Base-by-base conservation (phyloP, 176 grass and related monocot genomes). In the Metroxylon sagu region DNA sequence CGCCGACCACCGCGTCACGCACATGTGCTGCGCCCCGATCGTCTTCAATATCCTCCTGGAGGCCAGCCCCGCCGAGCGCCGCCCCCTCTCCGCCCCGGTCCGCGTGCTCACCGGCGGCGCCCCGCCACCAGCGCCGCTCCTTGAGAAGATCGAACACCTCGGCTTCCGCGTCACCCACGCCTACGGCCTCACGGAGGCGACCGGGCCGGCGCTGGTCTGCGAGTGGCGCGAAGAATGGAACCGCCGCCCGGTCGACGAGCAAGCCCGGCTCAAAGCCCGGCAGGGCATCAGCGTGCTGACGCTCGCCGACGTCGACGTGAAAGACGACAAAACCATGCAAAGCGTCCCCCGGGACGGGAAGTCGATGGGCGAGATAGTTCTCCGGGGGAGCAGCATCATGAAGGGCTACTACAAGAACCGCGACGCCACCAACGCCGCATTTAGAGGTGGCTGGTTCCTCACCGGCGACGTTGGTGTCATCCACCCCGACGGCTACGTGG, bases 151-250 rank as follows among this genome's bases (percentile, higher is more conserved):
- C n/a, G 85, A 88, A 62, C 60, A 27, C 49, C 53, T 80, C 3
- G 85, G 85, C 2, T 88, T 88, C 80, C 59, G 55, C 14, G 76
- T 88, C 0, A 82, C 68, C 6, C 82, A 90, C 68, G 81, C 87
- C n/a, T 90, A 85, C 76, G 87, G 87, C 10, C 79, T 90, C 16
- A 90, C 87, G 0, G 87, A 90, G 74, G 82, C 82, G 5, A 85
- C 82, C 5, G 87, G 87, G 0, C 71, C 82, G 14, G 81, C 87
- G 55, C 82, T 90, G 10, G 82, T 68, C 2, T 90, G 87, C 77
- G 87, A 85, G 76, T 90, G 87, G 87, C 70, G 79, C 16, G 82
- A 50, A 16, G 59, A 82, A 75, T 90, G 87, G 87, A 71, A 90
- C 75, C 67, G 54, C 28, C 70, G 79, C 1, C 75, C 79, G 14